Base-by-base conservation (phyloP, 2,329 filamentous ascomycete genomes). In the Cryphonectria radicalis region DNA sequence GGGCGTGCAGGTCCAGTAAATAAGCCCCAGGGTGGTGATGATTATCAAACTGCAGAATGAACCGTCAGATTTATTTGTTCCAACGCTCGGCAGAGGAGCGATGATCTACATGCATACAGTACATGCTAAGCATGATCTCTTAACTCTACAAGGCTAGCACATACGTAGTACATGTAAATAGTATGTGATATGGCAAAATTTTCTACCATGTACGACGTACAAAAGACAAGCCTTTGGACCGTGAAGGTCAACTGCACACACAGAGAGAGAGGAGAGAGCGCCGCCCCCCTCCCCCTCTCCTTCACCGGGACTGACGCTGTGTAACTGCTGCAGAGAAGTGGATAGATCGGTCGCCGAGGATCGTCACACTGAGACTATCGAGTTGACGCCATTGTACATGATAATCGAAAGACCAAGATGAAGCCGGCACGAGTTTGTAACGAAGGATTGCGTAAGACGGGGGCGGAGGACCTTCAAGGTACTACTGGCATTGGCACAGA, bases 371-470 rank as follows among this genome's bases (percentile, higher is more conserved):
- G 59, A 62, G 35, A 40, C 59, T 62, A 40, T 62, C 35, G 59
- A 62, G 59, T 62, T 62, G 59, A 62, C 59, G 59, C 59, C 59
- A 62, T 62, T 59, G 59, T 19, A 62, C 32, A 62, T 40, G 59
- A 62, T 32, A 64, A 53, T 28, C 63, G 28, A 46, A 50, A 46
- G 63, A 35, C 25, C 42, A 35, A 35, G 43, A 22, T 62, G 63
- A 65, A 28, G n/a, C 40, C 19, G 42, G 63, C 22, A 46, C 17
- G 42, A 50, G 42, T 25, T 14, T 25, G 63, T 50, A 50, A 35
- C 63, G 63, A 28, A 65, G 32, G 42, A 65, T 65, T 53, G 63
- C 63, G 63, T 50, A 50, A 65, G 63, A 50, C 28, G 63, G 63
- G 63, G 63, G 17, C 28, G 13, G 14, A 53, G 25, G 32, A 11